Evolutionary conservation across 768 basidiomycete species (phyloP).

Genomic region (Rhizopogon vulgaris): DNA sequence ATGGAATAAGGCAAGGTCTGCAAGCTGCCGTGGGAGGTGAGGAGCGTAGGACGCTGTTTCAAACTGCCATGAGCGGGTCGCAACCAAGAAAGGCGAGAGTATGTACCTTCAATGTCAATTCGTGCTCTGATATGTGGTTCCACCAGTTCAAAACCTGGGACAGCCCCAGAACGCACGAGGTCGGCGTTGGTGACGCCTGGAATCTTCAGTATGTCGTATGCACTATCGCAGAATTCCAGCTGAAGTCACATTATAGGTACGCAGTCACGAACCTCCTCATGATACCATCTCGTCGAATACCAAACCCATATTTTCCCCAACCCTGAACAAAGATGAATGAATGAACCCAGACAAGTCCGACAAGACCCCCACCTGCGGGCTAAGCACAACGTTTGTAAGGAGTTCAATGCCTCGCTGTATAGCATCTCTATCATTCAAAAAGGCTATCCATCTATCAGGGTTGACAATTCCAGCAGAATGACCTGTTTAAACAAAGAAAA

Average conservation of each 20-base stretch:
- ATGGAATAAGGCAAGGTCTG: constrained; percentile 68
- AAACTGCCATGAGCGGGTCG: background rate
- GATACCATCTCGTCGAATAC: constrained; percentile 36
- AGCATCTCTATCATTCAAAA: constrained; percentile 25
- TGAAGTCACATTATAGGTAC: background rate
- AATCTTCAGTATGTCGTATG: constrained; percentile 66
- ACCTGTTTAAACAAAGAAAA: constrained; percentile 20
- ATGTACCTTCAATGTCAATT: constrained; percentile 65
- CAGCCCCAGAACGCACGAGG: constrained; percentile 41
- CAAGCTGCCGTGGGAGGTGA: constrained; percentile 65
- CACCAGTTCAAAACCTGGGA: constrained; percentile 34
- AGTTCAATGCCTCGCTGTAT: constrained; percentile 27
- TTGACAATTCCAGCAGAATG: constrained; percentile 36
- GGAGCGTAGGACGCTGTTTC: constrained; percentile 52
- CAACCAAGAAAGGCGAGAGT: background rate
- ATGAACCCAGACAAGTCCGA: background rate
- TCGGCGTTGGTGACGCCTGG: constrained; percentile 40
- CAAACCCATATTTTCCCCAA: constrained; percentile 39
- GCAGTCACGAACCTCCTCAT: constrained; percentile 32
- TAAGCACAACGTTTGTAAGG: constrained; percentile 29
- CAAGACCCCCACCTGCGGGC: constrained; percentile 34
- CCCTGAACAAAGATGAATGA: constrained; percentile 16
- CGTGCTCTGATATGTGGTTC: constrained; percentile 51
- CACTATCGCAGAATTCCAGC: constrained; percentile 37
- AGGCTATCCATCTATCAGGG: constrained; percentile 37